Evolutionary conservation across 495 filamentous ascomycete genomes (phyloP), one percentile per base, ranked within the genome.

Genomic region (Beverwykella pulmonaria): DNA sequence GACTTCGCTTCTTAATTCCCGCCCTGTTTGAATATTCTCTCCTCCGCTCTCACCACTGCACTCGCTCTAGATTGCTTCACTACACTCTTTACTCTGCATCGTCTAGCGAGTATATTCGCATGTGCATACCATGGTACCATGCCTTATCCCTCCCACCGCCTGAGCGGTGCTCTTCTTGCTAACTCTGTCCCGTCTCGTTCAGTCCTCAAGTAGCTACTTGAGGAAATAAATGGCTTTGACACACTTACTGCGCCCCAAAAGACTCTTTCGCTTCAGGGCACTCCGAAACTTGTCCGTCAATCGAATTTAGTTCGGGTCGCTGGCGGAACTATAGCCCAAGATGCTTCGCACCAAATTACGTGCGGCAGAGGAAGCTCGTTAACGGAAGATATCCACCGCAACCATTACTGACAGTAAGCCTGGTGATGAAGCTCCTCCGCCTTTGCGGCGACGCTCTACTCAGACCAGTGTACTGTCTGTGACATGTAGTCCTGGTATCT

Each of bases 91-190:
- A 26, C 19, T 39, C 20, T 41, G 54, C 62, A 65, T 65, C 30
- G 53, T 46, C 53, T 65, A 52, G 25, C 3, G 15, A 53, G 53
- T 17, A 65, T 58, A 17, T 22, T 58, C 46, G 54, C 29, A 26
- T 50, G 53, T 52, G 62, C 62, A 65, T 65, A 23, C 30, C 15
- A 50, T 65, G 52, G 39, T 53, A 58, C 14, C 54, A 65, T 65
- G 62, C 34, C 36, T 59, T 59, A 41, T 30, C 62, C 62, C 26
- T 44, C 39, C 23, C 6, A 1, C n/a, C 39, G 17, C 39, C 17
- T 44, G 39, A 44, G 44, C 47, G 54, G n/a, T 19, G 14, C 29
- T 23, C 25, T 12, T 27, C 9, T 23, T 25, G 20, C 27, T 17
- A 23, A 25, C 30, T 7, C 25, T 25, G 62, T 39, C n/a, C 53